These are phyloP conservation scores for Neurospora tetraspora DNA, from an alignment of 495 filamentous ascomycete genomes.

Conservation along the genomic window DNA sequence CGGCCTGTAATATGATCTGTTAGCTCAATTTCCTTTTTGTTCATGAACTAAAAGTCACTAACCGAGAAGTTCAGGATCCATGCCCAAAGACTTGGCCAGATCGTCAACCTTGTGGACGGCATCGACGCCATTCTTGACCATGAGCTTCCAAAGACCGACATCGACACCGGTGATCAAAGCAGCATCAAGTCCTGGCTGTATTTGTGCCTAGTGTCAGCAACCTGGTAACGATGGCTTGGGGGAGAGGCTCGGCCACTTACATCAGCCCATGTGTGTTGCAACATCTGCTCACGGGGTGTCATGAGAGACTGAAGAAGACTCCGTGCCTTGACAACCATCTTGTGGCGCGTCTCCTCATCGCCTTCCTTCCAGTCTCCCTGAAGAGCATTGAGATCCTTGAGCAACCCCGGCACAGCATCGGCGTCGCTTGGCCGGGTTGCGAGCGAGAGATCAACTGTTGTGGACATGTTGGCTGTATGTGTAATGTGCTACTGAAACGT, in stretches of 20 bases:
- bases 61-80: constrained; percentile 8
- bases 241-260: neutral
- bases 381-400: constrained; percentile 8
- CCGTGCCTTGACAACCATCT: constrained; percentile 18
- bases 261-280: constrained; percentile 25
- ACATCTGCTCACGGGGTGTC: constrained; percentile 28
- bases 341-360: constrained; percentile 6
- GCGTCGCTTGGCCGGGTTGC: constrained; percentile 8
- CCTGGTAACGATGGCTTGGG: neutral
- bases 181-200: constrained; percentile 3
- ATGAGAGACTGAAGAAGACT: constrained; percentile 19
- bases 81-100: constrained; percentile 4
- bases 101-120: constrained; percentile 6
- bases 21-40: neutral
- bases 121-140: constrained; percentile 3
- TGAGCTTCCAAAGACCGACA: constrained; percentile 9
- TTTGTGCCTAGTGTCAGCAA: neutral
- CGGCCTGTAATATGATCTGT: constrained; percentile 4
- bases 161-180: constrained; percentile 9
- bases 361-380: neutral
- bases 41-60: neutral
- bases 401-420: constrained; percentile 5
- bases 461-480: neutral
- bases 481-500: neutral
- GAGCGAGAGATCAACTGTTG: constrained; percentile 6